A percentile compares a stretch with the other conserved stretches of the same genome.
Conservation (phyloP, 495 filamentous ascomycete species). For the Aspergillus steynii region DNA sequence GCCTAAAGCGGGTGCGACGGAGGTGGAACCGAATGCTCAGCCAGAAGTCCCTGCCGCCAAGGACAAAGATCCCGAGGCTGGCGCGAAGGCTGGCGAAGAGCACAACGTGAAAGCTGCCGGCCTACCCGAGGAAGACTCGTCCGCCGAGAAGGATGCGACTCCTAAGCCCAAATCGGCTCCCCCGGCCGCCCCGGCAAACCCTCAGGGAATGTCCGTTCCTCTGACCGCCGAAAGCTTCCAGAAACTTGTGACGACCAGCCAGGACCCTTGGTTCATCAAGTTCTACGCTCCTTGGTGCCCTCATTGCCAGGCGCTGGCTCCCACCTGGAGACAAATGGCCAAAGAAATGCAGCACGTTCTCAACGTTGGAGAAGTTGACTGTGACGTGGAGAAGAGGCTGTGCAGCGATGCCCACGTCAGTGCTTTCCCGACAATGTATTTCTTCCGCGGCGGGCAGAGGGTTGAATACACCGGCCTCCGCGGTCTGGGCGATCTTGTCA, state of each 20-base stretch:
- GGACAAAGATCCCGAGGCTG: constrained; percentile 49
- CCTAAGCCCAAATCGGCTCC: constrained; percentile 35
- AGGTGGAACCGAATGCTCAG: constrained; percentile 48
- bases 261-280: constrained; percentile 97
- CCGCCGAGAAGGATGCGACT: constrained; percentile 30
- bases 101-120: constrained; percentile 42
- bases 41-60: constrained; percentile 48
- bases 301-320: constrained; percentile 90
- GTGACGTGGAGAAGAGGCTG: constrained; percentile 75
- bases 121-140: constrained; percentile 28
- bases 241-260: constrained; percentile 77
- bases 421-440: constrained; percentile 85
- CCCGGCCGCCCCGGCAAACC: constrained; percentile 63
- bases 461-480: constrained; percentile 93
- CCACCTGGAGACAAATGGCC: constrained; percentile 85
- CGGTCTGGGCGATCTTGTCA: constrained; percentile 86
- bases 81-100: constrained; percentile 46
- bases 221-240: constrained; percentile 87
- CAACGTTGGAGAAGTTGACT: constrained; percentile 96
- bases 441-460: constrained; percentile 88
- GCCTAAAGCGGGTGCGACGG: constrained; percentile 57
- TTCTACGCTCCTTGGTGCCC: constrained; percentile 98
- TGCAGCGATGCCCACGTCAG: constrained; percentile 83
- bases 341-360: constrained; percentile 84
- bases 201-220: constrained; percentile 67